These are phyloP conservation scores for Coelastrella sp. DNA, from an alignment of 139 green algal species.

Conservation along the genomic window DNA sequence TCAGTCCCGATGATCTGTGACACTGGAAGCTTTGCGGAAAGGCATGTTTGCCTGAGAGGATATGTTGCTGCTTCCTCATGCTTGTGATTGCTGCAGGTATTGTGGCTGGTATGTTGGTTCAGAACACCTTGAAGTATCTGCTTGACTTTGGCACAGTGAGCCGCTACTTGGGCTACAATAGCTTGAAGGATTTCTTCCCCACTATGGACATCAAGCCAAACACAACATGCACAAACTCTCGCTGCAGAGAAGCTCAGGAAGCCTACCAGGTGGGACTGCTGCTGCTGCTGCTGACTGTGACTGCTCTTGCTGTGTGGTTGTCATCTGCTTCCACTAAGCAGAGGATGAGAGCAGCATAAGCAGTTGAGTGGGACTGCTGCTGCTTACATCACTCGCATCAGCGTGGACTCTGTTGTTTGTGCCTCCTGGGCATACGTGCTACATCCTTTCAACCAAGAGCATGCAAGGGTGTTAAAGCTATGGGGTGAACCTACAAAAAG, in stretches of 20 bases:
- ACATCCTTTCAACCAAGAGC: too few species aligned
- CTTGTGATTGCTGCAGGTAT: conserved; percentile 70
- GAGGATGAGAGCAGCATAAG: neutral
- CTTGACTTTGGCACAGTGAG: conserved; percentile 86
- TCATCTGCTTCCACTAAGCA: neutral
- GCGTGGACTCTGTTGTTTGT: neutral
- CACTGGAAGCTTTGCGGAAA: too few species aligned
- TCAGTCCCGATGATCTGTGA: too few species aligned
- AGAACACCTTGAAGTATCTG: conserved; percentile 95
- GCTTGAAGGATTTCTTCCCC: conserved; percentile 96
- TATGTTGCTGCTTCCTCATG: too few species aligned
- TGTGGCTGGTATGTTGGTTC: conserved; percentile 94
- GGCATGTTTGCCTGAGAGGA: too few species aligned
- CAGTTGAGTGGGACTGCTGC: neutral
- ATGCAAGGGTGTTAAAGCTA: too few species aligned
- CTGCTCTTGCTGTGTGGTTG: neutral
- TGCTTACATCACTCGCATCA: neutral
- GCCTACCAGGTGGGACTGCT: conserved; percentile 31
- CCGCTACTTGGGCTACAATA: conserved; percentile 90
- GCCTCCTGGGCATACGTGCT: too few species aligned
- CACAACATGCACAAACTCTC: conserved; percentile 81
- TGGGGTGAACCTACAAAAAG: too few species aligned
- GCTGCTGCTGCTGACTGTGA: neutral
- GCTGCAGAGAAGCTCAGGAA: conserved; percentile 77
- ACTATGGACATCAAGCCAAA: conserved; percentile 93